Evolutionary conservation across 768 basidiomycete genomes (phyloP), one percentile per base, ranked within the genome.

Genomic region (Guyanaporus albipodus): DNA sequence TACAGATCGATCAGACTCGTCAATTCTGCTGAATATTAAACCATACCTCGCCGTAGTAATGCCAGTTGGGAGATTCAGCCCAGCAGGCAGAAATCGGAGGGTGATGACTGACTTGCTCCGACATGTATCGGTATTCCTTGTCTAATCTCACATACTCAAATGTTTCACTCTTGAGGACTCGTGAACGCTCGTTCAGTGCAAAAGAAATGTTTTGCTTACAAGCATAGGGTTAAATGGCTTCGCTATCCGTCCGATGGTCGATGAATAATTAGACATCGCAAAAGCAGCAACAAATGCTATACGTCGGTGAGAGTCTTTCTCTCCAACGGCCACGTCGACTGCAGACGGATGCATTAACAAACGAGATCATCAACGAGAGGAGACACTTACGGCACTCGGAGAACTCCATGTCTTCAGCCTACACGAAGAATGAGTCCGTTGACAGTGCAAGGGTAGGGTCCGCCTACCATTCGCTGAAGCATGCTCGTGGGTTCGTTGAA

Each of bases 141-240:
- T 94, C 90, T 27, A 89, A 64, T 43, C 87, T 74, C 27, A 89
- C 91, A 60, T 96, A 94, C 67, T 98, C 94, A 56, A 95, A 98
- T 3, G 92, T 94, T 67, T 98, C 94, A 59, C 85, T 80, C 81
- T 92, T 57, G 29, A 12, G 9, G 6, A 22, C 17, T 22, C 14
- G 18, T 34, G 43, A 48, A 35, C 17, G 19, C 4, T 32, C 12
- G 44, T 29, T 27, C 24, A 44, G 8, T 31, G 7, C 17, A 23
- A 36, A 23, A 32, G 29, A 24, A 23, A 41, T 14, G 8, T 19
- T 36, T 18, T 6, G 73, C 85, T 42, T 49, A 90, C 87, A 45
- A 96, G 79, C 83, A 95, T 90, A 6, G 92, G 94, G 66, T 96
- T 96, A 69, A 96, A 96, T 2, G 93, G 94, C 67, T 97, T 96